Conservation (phyloP, 257 asterid genomes). For the Solanum corneliomulleri region DNA sequence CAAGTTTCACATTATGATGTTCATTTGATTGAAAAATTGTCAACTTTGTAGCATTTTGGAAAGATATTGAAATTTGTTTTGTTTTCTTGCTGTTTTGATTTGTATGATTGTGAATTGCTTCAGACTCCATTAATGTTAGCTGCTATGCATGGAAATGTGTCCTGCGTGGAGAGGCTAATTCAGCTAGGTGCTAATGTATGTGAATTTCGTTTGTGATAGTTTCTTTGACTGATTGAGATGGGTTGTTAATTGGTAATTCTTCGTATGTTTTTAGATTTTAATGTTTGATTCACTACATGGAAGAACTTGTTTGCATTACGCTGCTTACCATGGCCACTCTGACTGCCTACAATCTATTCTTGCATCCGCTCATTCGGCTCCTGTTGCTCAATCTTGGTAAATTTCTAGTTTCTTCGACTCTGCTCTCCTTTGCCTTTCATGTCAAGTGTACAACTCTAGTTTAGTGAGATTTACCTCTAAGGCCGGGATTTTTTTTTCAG, state of each 20-base stretch:
- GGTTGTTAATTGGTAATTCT: neutral
- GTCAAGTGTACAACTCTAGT: neutral
- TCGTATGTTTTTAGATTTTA: constrained; percentile 32
- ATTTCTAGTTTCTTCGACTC: neutral
- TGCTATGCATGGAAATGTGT: constrained; percentile 60
- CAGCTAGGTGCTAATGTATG: constrained; percentile 80
- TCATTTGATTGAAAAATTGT: neutral
- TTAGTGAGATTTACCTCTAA: neutral
- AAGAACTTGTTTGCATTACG: constrained; percentile 79
- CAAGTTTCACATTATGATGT: neutral
- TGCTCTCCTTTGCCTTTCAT: neutral
- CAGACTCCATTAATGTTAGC: constrained; percentile 90
- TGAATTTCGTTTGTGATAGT: neutral
- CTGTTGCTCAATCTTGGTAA: constrained; percentile 74
- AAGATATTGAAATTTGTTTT: neutral
- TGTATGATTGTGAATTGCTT: constrained; percentile 12
- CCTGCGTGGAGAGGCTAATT: constrained; percentile 60
- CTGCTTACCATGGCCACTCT: constrained; percentile 72
- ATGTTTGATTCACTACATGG: constrained; percentile 60
- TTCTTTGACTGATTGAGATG: neutral
- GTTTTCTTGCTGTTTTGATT: neutral
- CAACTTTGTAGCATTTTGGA: neutral
- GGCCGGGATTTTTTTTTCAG: neutral
- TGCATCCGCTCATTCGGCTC: constrained; percentile 52
- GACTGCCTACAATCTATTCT: constrained; percentile 64